Evolutionary conservation across 192 early-diverging fungal genomes (phyloP).

Genomic region (Podila minutissima): DNA sequence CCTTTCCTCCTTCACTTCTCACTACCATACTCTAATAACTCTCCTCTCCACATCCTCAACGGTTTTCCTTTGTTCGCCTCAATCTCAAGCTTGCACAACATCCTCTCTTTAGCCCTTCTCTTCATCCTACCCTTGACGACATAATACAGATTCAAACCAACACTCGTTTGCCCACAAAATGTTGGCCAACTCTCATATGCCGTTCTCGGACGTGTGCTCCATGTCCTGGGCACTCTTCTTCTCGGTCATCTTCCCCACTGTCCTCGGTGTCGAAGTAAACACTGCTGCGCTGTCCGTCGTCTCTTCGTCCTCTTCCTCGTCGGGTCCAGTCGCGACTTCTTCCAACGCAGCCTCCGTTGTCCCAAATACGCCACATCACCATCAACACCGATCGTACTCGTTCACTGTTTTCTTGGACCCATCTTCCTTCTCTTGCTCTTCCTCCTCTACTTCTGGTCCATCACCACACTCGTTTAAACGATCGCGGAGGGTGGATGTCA

Average conservation of each 20-base stretch:
- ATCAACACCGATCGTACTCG: neutral
- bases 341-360: neutral
- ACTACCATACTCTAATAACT: neutral
- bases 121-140: neutral
- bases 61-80: neutral
- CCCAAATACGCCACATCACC: conserved; percentile 1
- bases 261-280: conserved; percentile 6
- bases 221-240: conserved; percentile 50
- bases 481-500: neutral
- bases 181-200: conserved; percentile 23
- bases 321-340: neutral
- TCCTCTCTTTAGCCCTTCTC: neutral
- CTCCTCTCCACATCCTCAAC: neutral
- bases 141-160: neutral
- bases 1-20: neutral
- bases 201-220: conserved; percentile 47
- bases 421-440: neutral
- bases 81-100: neutral
- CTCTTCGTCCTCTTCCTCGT: neutral
- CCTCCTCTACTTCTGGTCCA: neutral
- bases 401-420: neutral
- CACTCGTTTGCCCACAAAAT: conserved; percentile 2
- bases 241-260: conserved; percentile 37
- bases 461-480: neutral
- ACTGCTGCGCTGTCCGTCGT: neutral